Evolutionary conservation across 768 basidiomycete species (phyloP).

Genomic region (Lactarius tabidus): DNA sequence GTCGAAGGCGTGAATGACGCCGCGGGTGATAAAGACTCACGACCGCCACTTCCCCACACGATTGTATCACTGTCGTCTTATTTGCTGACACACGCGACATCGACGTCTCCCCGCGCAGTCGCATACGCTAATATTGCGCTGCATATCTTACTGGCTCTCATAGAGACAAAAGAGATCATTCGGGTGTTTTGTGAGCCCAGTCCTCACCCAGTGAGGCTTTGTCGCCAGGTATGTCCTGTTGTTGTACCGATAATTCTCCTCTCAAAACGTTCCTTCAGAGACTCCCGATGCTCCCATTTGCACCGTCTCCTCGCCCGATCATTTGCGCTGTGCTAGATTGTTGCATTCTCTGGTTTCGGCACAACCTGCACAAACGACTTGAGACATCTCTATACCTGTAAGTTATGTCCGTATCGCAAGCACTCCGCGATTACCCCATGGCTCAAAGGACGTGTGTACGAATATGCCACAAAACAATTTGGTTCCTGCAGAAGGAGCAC

Average conservation of each 20-base stretch:
- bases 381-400: conserved; percentile 57
- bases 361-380: conserved; percentile 61
- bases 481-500: conserved; percentile 51
- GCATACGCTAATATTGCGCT: conserved; percentile 60
- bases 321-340: conserved; percentile 63
- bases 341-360: conserved; percentile 64
- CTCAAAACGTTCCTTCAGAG: conserved; percentile 35
- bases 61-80: conserved; percentile 60
- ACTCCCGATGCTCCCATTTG: conserved; percentile 46
- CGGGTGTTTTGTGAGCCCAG: conserved; percentile 42
- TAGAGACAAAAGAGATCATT: conserved; percentile 48
- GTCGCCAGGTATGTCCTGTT: conserved; percentile 50
- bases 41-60: conserved; percentile 42
- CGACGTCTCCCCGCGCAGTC: conserved; percentile 50
- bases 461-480: conserved; percentile 51
- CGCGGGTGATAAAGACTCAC: conserved; percentile 27
- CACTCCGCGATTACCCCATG: not conserved
- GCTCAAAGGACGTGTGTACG: conserved; percentile 48
- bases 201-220: conserved; percentile 46
- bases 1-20: conserved; percentile 35
- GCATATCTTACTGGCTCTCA: conserved; percentile 47
- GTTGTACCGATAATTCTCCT: not conserved
- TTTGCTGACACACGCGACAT: conserved; percentile 62
- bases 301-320: conserved; percentile 40
- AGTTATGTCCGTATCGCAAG: conserved; percentile 25